Percentiles rank a stretch among this genome's conserved stretches.
phyloP scores from a whole-genome alignment of 306 rosid species.

The Cicer pinnatifidum region DNA sequence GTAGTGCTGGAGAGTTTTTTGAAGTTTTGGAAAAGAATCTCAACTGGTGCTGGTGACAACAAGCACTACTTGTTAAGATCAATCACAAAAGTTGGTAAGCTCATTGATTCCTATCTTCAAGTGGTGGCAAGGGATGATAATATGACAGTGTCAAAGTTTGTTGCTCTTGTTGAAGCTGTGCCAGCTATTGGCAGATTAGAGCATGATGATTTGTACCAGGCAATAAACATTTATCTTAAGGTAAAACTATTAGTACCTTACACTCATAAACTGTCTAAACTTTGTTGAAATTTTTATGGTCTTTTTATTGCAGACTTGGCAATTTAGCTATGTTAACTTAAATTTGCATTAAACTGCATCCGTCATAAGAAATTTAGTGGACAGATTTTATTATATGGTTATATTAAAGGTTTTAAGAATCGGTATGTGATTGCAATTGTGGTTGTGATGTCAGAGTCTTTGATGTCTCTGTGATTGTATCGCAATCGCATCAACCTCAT shows the following conservation, averaged over 20 bases:
- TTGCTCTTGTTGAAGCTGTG: conserved; percentile 69
- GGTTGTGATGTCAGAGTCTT: neutral
- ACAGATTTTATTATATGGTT: neutral
- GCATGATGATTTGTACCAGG: conserved; percentile 84
- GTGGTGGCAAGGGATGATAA: conserved; percentile 74
- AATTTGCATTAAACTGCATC: neutral
- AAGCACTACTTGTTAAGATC: conserved; percentile 55
- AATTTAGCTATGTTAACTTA: neutral
- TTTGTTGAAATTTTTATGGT: neutral
- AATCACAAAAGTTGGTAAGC: conserved; percentile 72
- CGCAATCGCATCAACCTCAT: neutral
- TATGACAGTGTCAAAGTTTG: conserved; percentile 74
- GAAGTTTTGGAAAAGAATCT: conserved; percentile 73
- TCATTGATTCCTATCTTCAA: conserved; percentile 90
- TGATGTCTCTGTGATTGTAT: neutral
- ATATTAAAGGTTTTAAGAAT: neutral
- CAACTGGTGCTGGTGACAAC: conserved; percentile 59
- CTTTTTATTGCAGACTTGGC: too few species aligned
- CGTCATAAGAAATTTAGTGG: neutral
- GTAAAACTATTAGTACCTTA: conserved; percentile 47
- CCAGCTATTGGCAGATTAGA: conserved; percentile 75
- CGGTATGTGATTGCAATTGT: neutral
- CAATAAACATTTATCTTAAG: conserved; percentile 89
- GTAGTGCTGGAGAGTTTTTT: conserved; percentile 75
- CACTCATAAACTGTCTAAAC: conserved; percentile 6